Conservation (phyloP, 164 flowering plant species). For the Kalanchoe fedtschenkoi region DNA sequence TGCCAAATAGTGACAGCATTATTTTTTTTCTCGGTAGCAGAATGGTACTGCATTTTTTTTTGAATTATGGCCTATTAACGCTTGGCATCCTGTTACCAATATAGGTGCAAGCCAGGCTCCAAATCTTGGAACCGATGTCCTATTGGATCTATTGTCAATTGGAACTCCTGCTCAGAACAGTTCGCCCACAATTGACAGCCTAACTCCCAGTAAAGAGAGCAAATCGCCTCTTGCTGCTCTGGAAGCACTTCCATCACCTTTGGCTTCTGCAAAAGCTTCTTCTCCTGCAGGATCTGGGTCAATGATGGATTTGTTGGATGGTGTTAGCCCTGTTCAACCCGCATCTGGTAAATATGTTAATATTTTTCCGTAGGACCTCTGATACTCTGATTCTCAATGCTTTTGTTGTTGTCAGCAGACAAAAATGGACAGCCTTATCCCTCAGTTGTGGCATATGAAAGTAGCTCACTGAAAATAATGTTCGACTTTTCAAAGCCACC, state of each 20-base stretch:
- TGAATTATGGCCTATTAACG: not conserved
- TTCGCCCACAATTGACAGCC: conserved; percentile 30
- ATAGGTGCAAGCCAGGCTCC: conserved; percentile 46
- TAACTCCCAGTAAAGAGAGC: conserved; percentile 33
- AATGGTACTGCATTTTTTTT: not conserved
- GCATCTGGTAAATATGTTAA: conserved; percentile 25
- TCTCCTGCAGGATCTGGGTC: conserved; percentile 44
- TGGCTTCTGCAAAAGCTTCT: conserved; percentile 29
- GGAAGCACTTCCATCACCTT: conserved; percentile 36
- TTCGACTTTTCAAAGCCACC: conserved; percentile 77
- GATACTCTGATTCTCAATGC: conserved; percentile 7
- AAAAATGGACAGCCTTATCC: conserved; percentile 51
- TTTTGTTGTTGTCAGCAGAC: conserved; percentile 24
- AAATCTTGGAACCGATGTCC: conserved; percentile 66
- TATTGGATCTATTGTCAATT: conserved; percentile 77
- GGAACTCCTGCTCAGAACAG: conserved; percentile 51
- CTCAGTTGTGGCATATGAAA: conserved; percentile 65
- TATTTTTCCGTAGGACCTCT: not conserved
- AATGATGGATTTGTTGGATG: conserved; percentile 77
- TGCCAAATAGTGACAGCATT: not conserved
- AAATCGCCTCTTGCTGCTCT: conserved; percentile 27
- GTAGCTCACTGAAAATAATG: conserved; percentile 56
- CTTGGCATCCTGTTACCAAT: not conserved
- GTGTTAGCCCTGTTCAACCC: conserved; percentile 35
- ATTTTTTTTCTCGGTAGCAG: not conserved